Evolutionary conservation across 2,329 filamentous ascomycete genomes (phyloP).

Genomic region (Cadophora sp.): DNA sequence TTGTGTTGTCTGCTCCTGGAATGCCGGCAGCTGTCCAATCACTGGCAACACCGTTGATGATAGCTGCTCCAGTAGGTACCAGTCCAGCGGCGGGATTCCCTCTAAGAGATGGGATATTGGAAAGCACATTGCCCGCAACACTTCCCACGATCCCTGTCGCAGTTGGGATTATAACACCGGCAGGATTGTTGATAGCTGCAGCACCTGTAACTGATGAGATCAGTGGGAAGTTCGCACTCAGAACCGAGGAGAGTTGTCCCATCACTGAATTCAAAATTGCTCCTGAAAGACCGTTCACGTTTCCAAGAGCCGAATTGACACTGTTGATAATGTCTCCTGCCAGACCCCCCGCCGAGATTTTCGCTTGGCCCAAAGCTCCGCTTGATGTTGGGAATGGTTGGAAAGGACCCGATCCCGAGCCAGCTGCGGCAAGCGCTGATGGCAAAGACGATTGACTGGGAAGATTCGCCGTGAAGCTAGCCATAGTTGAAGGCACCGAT

Average conservation of each 20-base stretch:
- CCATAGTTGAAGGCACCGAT: constrained; percentile 5
- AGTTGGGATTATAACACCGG: neutral
- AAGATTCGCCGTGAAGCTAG: constrained; percentile 23
- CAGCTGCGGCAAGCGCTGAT: neutral
- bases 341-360: neutral
- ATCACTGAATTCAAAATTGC: constrained; percentile 21
- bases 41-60: constrained; percentile 2
- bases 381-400: neutral
- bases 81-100: neutral
- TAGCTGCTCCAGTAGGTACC: neutral
- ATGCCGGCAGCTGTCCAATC: neutral
- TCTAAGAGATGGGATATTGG: neutral
- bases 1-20: neutral
- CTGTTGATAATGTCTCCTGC: constrained; percentile 13
- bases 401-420: neutral
- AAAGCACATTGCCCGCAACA: constrained; percentile 10
- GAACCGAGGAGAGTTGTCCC: constrained; percentile 19
- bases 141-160: neutral
- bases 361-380: constrained; percentile 4
- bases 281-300: constrained; percentile 24
- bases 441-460: constrained; percentile 9
- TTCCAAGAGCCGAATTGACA: constrained; percentile 22
- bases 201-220: constrained; percentile 2
- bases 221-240: constrained; percentile 21
- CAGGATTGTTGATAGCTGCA: constrained; percentile 6